These are phyloP conservation scores for Litchi chinensis DNA, from an alignment of 345 rosid species.

Conservation along the genomic window DNA sequence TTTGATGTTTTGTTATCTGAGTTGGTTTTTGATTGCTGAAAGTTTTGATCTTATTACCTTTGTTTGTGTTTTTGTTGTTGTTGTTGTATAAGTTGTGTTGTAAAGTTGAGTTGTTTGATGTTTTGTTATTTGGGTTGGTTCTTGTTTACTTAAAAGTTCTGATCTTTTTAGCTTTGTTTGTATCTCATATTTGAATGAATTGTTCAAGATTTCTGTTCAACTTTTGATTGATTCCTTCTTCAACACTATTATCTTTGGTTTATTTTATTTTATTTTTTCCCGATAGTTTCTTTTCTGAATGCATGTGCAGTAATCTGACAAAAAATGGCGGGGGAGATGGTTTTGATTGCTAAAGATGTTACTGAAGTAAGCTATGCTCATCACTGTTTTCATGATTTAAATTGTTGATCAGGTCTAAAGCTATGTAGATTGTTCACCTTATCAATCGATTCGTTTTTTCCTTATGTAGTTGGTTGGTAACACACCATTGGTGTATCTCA, in stretches of 20 bases:
- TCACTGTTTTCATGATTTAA: not conserved
- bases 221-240: not conserved
- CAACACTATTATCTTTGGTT: too few species aligned
- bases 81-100: not conserved
- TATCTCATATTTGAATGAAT: not conserved
- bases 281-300: slow-evolving; percentile 12
- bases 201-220: not conserved
- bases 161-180: not conserved
- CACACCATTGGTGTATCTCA: slow-evolving; percentile 85
- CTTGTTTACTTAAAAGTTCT: not conserved
- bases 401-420: not conserved
- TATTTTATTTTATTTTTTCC: not conserved
- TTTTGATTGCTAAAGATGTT: slow-evolving; percentile 59
- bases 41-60: not conserved
- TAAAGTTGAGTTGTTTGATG: not conserved
- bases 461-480: slow-evolving; percentile 64
- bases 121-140: not conserved
- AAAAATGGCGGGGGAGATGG: slow-evolving; percentile 42
- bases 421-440: slow-evolving; percentile 13
- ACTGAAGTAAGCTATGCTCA: slow-evolving; percentile 47
- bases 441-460: not conserved
- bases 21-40: not conserved
- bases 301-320: slow-evolving; percentile 20
- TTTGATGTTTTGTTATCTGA: not conserved
- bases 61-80: not conserved